Conservation (phyloP, 495 filamentous ascomycete species). For the Xylaria castorea region DNA sequence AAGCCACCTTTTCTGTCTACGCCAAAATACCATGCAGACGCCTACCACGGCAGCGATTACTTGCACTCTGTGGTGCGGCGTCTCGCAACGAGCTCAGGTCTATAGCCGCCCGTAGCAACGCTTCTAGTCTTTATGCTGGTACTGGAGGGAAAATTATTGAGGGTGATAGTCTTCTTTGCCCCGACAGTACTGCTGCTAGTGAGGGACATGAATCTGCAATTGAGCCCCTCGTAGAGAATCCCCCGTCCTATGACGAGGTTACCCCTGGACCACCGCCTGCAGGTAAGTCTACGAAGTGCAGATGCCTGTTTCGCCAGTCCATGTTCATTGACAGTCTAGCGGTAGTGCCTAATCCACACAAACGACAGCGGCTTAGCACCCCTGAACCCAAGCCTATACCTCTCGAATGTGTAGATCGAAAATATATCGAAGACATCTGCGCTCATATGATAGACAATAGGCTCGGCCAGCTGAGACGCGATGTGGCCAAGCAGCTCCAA, state of each 20-base stretch:
- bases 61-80: slow-evolving; percentile 5
- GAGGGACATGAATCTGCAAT: slow-evolving; percentile 14
- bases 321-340: not conserved
- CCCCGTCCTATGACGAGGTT: slow-evolving; percentile 22
- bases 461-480: slow-evolving; percentile 5
- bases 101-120: slow-evolving; percentile 17
- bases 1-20: slow-evolving; percentile 23
- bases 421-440: slow-evolving; percentile 26
- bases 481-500: slow-evolving; percentile 13
- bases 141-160: slow-evolving; percentile 21
- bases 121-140: slow-evolving; percentile 21
- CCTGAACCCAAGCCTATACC: not conserved
- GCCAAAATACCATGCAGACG: slow-evolving; percentile 19
- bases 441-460: slow-evolving; percentile 22
- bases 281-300: slow-evolving; percentile 17
- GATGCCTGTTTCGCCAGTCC: not conserved
- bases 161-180: slow-evolving; percentile 9
- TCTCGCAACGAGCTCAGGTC: slow-evolving; percentile 21
- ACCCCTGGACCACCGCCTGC: slow-evolving; percentile 9
- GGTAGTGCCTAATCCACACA: slow-evolving; percentile 3
- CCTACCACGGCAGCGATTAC: slow-evolving; percentile 20
- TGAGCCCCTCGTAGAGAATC: slow-evolving; percentile 18
- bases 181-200: not conserved
- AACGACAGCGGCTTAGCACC: slow-evolving; percentile 16
- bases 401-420: slow-evolving; percentile 10